Evolutionary conservation across 148 eudicot species (phyloP).

Genomic region (Bassia scoparia): DNA sequence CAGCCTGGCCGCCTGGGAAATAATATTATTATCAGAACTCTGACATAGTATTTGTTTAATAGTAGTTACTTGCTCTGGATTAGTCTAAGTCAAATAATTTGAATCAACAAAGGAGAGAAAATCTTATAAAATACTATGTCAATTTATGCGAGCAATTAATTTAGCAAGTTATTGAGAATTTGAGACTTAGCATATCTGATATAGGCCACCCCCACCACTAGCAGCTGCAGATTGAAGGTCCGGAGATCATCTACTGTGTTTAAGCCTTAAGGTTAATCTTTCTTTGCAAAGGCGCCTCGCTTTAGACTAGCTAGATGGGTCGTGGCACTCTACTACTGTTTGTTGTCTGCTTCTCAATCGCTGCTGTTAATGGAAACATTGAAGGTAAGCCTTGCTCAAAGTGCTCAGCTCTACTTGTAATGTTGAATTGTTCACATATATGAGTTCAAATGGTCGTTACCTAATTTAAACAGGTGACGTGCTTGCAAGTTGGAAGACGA

Average conservation of each 20-base stretch:
- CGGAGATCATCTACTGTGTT: not conserved
- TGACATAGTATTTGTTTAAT: no score
- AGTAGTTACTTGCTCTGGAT: not conserved
- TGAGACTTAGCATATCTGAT: not conserved
- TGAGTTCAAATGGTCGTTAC: not conserved
- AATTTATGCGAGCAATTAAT: not conserved
- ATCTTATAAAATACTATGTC: not conserved
- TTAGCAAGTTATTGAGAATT: not conserved
- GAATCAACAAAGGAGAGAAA: not conserved
- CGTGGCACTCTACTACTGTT: conserved; percentile 18
- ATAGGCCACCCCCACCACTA: not conserved
- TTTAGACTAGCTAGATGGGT: conserved; percentile 14
- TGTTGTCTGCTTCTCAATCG: conserved; percentile 17
- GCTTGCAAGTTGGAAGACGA: conserved; percentile 4
- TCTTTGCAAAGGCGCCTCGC: no score
- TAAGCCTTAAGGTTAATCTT: not conserved
- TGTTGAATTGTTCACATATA: not conserved
- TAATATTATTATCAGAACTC: not conserved
- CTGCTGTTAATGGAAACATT: conserved; percentile 27
- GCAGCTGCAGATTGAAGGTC: not conserved
- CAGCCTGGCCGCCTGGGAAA: not conserved
- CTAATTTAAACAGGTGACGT: conserved; percentile 11
- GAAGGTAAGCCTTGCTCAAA: conserved; percentile 25
- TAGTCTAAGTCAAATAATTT: conserved; percentile 6
- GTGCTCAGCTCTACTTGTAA: not conserved